Evolutionary conservation across 2,329 filamentous ascomycete species (phyloP).

Genomic region (Clarireedia paspali): DNA sequence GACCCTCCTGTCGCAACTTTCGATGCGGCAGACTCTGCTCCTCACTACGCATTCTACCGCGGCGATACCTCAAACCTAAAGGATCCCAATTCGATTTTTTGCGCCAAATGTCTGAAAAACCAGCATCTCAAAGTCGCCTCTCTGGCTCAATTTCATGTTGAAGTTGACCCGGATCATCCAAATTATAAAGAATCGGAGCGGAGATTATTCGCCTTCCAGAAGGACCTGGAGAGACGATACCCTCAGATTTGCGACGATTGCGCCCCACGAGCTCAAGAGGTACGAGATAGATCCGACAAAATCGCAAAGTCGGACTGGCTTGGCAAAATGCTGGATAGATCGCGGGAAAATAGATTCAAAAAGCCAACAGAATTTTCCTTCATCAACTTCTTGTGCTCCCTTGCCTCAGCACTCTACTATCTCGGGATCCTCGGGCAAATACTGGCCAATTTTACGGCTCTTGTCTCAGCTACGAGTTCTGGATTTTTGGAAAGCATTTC

Average conservation of each 20-base stretch:
- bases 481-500: background rate
- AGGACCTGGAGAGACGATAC: constrained; percentile 70
- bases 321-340: constrained; percentile 54
- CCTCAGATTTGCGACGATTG: constrained; percentile 83
- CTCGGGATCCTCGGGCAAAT: constrained; percentile 23
- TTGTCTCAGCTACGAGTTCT: constrained; percentile 9
- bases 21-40: constrained; percentile 35
- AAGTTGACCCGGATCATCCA: constrained; percentile 55
- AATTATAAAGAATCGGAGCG: constrained; percentile 59
- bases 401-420: constrained; percentile 20
- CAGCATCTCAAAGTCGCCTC: constrained; percentile 72
- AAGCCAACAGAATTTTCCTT: constrained; percentile 1
- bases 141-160: constrained; percentile 73
- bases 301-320: constrained; percentile 44
- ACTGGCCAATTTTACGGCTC: constrained; percentile 18
- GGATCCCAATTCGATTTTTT: constrained; percentile 43
- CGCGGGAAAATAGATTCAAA: constrained; percentile 36
- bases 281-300: constrained; percentile 66
- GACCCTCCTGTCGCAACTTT: constrained; percentile 67
- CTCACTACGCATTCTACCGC: constrained; percentile 41
- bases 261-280: constrained; percentile 62
- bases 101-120: constrained; percentile 77
- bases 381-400: constrained; percentile 10
- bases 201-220: constrained; percentile 62
- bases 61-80: constrained; percentile 15